These are phyloP conservation scores for Rhodofomes roseus DNA, from an alignment of 1,284 basidiomycete genomes.

Conservation along the genomic window DNA sequence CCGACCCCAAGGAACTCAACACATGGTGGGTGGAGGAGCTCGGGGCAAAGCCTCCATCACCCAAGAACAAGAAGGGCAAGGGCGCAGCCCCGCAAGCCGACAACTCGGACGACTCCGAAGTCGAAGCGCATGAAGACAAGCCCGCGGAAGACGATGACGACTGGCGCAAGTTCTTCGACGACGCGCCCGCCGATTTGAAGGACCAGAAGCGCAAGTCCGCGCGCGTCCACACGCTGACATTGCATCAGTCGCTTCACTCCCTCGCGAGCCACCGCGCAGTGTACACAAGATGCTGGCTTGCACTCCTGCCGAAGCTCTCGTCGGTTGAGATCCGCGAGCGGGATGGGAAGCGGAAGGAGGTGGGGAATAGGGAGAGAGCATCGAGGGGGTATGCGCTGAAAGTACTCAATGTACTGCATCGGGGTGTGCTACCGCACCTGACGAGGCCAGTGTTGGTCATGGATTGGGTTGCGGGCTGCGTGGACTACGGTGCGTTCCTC, in stretches of 20 bases:
- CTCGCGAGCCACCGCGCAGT: conserved; percentile 72
- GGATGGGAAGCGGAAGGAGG: background rate
- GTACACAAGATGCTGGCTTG: conserved; percentile 78
- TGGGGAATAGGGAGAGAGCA: conserved; percentile 10
- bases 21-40: conserved; percentile 84
- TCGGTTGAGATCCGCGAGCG: conserved; percentile 22
- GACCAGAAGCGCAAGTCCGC: conserved; percentile 32
- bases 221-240: conserved; percentile 59
- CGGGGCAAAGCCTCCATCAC: conserved; percentile 52
- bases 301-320: conserved; percentile 60
- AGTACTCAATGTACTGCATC: conserved; percentile 78
- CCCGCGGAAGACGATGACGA: conserved; percentile 56
- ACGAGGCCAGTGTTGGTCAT: conserved; percentile 81
- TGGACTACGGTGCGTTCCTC: conserved; percentile 68
- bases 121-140: conserved; percentile 36
- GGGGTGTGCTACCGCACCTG: conserved; percentile 81
- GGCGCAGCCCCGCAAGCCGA: conserved; percentile 23
- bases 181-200: conserved; percentile 40
- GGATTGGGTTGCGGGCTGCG: conserved; percentile 91
- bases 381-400: conserved; percentile 50
- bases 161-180: conserved; percentile 81
- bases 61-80: conserved; percentile 26
- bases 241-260: conserved; percentile 74
- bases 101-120: conserved; percentile 26
- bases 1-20: conserved; percentile 71